A percentile compares a stretch with the other conserved stretches of the same genome.
These are phyloP conservation scores for Fraxinus paxiana DNA, from an alignment of 305 asterid genomes.

Conservation along the genomic window DNA sequence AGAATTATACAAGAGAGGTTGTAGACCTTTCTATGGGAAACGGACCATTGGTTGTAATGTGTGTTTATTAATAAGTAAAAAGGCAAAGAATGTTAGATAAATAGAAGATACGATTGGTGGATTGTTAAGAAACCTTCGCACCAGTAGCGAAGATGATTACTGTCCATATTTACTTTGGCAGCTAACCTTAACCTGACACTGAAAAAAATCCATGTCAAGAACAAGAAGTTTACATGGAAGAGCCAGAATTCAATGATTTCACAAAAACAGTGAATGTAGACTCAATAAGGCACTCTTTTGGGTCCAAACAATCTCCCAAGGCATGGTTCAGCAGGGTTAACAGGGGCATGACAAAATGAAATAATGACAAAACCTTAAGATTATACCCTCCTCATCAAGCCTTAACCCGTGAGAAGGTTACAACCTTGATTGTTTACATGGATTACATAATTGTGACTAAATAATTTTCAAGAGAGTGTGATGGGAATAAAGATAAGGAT, in stretches of 20 bases:
- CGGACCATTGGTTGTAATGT: background rate
- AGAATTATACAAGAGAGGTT: background rate
- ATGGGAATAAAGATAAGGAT: background rate
- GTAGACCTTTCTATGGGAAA: background rate
- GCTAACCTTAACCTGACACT: background rate
- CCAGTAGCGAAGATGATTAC: background rate
- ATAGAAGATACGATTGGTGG: background rate
- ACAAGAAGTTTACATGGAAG: background rate
- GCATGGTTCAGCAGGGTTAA: background rate
- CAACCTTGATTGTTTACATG: background rate
- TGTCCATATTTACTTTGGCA: background rate
- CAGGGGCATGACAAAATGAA: background rate
- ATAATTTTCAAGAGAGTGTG: background rate
- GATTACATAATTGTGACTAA: background rate
- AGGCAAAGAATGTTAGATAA: background rate
- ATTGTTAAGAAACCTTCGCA: background rate
- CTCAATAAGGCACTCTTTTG: background rate
- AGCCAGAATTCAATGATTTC: background rate
- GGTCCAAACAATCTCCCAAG: background rate
- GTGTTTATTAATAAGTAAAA: background rate
- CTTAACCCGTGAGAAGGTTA: background rate
- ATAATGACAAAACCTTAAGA: background rate
- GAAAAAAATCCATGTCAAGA: background rate
- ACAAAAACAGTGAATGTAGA: background rate
- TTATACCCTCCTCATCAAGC: background rate